These are phyloP conservation scores for Cercospora canescens DNA, from an alignment of 2,329 filamentous ascomycete genomes.

Conservation along the genomic window DNA sequence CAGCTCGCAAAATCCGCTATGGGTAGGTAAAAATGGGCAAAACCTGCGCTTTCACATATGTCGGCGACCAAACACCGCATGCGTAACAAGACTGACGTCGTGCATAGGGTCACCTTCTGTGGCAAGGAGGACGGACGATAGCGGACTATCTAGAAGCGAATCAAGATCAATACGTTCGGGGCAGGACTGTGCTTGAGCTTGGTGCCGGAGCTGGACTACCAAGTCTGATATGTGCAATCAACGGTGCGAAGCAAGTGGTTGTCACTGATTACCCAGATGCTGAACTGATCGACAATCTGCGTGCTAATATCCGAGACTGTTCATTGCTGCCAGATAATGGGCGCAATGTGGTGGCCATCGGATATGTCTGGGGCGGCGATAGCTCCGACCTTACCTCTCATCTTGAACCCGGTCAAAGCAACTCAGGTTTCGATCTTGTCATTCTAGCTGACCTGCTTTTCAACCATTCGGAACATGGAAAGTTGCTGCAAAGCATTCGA, in stretches of 20 bases:
- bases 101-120: slow-evolving; percentile 73
- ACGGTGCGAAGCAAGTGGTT: slow-evolving; percentile 67
- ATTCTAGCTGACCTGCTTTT: slow-evolving; percentile 89
- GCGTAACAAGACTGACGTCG: slow-evolving; percentile 2
- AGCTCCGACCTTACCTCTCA: slow-evolving; percentile 59
- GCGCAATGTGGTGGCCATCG: slow-evolving; percentile 49
- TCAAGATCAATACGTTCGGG: slow-evolving; percentile 59
- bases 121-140: slow-evolving; percentile 83
- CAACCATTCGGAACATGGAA: slow-evolving; percentile 82
- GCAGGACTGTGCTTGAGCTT: slow-evolving; percentile 78
- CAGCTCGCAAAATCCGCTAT: slow-evolving; percentile 83
- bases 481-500: slow-evolving; percentile 71
- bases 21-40: slow-evolving; percentile 53
- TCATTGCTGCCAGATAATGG: slow-evolving; percentile 39
- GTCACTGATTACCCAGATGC: slow-evolving; percentile 84
- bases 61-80: background rate
- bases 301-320: slow-evolving; percentile 68
- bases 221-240: slow-evolving; percentile 71
- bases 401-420: slow-evolving; percentile 46
- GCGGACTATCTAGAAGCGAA: slow-evolving; percentile 75
- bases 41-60: background rate
- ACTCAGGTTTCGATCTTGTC: slow-evolving; percentile 69
- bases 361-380: slow-evolving; percentile 81
- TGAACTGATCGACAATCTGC: slow-evolving; percentile 78
- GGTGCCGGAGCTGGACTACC: slow-evolving; percentile 80